Base-by-base conservation (phyloP, 2,329 filamentous ascomycete species). In the Nemania sp. region DNA sequence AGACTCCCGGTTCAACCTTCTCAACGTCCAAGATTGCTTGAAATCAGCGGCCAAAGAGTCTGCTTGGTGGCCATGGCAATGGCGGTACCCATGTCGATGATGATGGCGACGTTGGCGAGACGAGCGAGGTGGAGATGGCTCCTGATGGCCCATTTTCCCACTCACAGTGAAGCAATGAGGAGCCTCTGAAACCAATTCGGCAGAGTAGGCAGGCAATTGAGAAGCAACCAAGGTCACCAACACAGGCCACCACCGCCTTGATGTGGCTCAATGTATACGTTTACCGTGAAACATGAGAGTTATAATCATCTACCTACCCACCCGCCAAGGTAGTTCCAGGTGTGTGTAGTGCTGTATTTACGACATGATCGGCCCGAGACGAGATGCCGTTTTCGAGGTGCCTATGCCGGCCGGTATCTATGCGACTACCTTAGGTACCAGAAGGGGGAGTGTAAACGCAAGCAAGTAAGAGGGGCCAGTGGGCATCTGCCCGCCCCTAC, bases 141-240 rank as follows among this genome's bases (percentile, higher is more conserved):
- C 62, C 60, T 56, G 52, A 40, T 41, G 52, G 40, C 46, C 57
- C 61, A 66, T 65, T 47, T 63, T 63, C 49, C 59, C 58, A 52
- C 52, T 52, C 8, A 26, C 33, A 45, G 59, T 62, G 61, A 63
- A 64, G 63, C 64, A 54, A 52, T 47, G 54, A 50, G 52, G 34
- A 53, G 56, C 40, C 49, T 43, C 56, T 66, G 65, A 66, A 62
- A 62, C 63, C 49, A 59, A 57, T 52, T 34, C 45, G 49, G 49
- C 47, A 41, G 19, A 39, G 36, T 7, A 5, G 50, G 24, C 37
- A 50, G 37, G 39, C 19, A 24, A 19, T 23, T 34, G 40, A 37
- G 47, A 43, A 49, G 48, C 49, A 17, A 50, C 9, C 4, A 31
- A 14, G 41, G 22, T 31, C 28, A 5, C 9, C n/a, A n/a, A n/a